Conservation (phyloP, 2,329 filamentous ascomycete genomes). For the Cercospora zeina region DNA sequence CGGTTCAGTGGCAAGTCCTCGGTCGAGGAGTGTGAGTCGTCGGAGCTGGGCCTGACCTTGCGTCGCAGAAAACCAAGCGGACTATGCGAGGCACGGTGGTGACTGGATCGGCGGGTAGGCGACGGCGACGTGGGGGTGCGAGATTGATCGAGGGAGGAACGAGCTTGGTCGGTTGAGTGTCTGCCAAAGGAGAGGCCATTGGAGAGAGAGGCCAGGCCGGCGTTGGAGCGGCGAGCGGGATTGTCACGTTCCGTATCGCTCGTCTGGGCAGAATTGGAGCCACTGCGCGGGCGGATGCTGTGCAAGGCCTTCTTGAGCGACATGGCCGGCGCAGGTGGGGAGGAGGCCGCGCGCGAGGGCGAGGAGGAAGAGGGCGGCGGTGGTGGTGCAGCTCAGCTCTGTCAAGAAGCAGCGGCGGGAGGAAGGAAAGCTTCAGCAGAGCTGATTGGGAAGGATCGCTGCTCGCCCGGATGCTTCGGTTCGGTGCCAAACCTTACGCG, state of each 20-base stretch:
- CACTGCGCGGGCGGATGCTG: slow-evolving; percentile 44
- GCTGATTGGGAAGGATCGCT: slow-evolving; percentile 5
- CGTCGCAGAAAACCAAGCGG: slow-evolving; percentile 39
- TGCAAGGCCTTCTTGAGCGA: slow-evolving; percentile 52
- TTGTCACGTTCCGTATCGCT: slow-evolving; percentile 30
- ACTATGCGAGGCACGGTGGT: slow-evolving; percentile 37
- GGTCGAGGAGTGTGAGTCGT: slow-evolving; percentile 40
- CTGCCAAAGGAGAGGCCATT: slow-evolving; percentile 31
- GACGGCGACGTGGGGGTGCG: slow-evolving; percentile 23
- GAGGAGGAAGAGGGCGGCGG: neutral
- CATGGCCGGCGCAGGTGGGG: slow-evolving; percentile 19
- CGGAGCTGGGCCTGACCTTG: slow-evolving; percentile 36
- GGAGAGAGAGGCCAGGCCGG: slow-evolving; percentile 32
- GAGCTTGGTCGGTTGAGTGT: slow-evolving; percentile 25
- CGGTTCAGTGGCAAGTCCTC: slow-evolving; percentile 49
- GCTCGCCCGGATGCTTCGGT: slow-evolving; percentile 14
- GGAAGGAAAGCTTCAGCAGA: slow-evolving; percentile 8
- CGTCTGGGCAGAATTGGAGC: slow-evolving; percentile 31
- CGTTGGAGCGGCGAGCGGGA: slow-evolving; percentile 26
- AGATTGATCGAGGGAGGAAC: slow-evolving; percentile 25
- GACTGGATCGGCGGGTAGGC: slow-evolving; percentile 31
- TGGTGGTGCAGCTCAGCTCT: neutral
- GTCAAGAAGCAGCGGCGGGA: neutral
- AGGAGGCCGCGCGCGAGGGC: neutral
- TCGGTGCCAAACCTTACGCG: slow-evolving; percentile 1